Base-by-base conservation (phyloP, 768 basidiomycete species). In the Rhizopogon sp. region DNA sequence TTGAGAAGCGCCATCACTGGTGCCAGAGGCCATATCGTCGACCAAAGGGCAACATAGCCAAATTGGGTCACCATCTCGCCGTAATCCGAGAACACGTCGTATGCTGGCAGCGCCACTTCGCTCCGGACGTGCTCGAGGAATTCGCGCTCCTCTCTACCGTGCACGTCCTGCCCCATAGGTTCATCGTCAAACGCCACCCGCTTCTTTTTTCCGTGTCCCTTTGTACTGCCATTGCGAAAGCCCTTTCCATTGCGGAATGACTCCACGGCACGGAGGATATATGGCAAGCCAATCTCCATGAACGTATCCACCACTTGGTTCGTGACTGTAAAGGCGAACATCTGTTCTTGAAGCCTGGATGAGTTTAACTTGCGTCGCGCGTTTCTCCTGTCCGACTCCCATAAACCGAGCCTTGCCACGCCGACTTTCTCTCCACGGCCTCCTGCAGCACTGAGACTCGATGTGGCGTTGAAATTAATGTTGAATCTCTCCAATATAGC, bases 51-150 rank as follows among this genome's bases (percentile, higher is more conserved):
- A 31, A 98, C 84, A 66, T 96, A 94, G 0, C 96, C 95, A 67
- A 96, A 97, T 64, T 95, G 93, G 8, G 89, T 88, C 14, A 90
- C 90, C 95, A 99, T 98, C 74, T 99, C 97, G 63, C 84, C 85
- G 70, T 96, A 99, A 72, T 98, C 96, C 51, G 76, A 81, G 63
- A 92, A 94, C 6, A 88, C 74, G 37, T 85, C 80, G 63, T 95
- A 94, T 39, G 85, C 85, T 0, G 94, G 90, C 46, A 95, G 74
- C 25, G 82, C 80, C 6, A 87, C 85, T 72, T 98, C 87, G 49
- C 74, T 73, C 55, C 93, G 76, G 25, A 97, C 87, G 45, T 78
- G 73, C 62, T 91, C 88, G 66, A 99, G 70, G 65, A 93, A 94
- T 53, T 79, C 80, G 42, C 85, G 76, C 66, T 97, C 96, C 58